Evolutionary conservation across 2,329 filamentous ascomycete genomes (phyloP).

Genomic region (Apiospora hydei): DNA sequence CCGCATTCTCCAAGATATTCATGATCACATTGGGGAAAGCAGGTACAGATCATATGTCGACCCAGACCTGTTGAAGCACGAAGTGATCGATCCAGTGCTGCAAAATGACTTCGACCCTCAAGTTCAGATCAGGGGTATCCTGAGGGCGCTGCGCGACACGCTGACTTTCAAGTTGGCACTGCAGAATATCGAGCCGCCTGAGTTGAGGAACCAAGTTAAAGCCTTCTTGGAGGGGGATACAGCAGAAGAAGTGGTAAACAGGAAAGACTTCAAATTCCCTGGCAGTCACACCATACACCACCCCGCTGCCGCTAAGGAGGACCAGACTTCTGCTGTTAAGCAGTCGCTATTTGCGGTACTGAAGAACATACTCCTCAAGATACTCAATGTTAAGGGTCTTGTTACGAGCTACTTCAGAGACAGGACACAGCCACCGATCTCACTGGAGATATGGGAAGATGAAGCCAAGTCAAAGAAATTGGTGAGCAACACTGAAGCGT

Average conservation of each 20-base stretch:
- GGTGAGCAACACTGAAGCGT: not conserved
- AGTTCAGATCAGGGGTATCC: slow-evolving; percentile 14
- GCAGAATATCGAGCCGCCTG: not conserved
- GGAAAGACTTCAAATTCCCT: not conserved
- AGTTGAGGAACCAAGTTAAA: not conserved
- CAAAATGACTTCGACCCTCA: not conserved
- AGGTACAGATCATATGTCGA: not conserved
- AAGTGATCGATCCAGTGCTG: not conserved
- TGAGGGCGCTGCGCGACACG: not conserved
- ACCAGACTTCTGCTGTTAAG: too few species aligned
- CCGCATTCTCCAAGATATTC: not conserved
- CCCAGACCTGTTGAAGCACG: not conserved
- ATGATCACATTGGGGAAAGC: not conserved
- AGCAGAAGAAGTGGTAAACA: not conserved
- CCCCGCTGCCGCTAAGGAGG: not conserved
- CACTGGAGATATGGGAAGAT: slow-evolving; percentile 14
- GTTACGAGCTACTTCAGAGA: not conserved
- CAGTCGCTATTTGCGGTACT: not conserved
- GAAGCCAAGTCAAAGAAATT: not conserved
- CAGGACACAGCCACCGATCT: too few species aligned
- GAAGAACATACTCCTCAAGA: not conserved
- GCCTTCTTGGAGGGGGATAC: not conserved
- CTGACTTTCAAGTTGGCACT: not conserved
- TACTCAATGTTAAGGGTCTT: not conserved
- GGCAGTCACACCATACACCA: not conserved